Conservation (phyloP, 73 alveolate species). For the Paramecium primaurelia region DNA sequence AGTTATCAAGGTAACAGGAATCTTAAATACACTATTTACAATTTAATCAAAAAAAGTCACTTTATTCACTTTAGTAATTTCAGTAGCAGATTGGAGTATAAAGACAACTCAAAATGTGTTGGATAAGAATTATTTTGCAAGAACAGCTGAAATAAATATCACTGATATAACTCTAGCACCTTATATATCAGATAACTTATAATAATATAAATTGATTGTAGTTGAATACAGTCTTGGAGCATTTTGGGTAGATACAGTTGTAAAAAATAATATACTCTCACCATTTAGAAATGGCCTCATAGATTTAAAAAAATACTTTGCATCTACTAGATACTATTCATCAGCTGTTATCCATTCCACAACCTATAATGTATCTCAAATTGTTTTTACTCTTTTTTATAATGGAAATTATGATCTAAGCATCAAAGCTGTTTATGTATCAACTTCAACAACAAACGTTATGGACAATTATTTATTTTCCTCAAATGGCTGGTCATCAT, state of each 20-base stretch:
- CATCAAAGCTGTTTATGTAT: too few relatives aligned
- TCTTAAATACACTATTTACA: not conserved
- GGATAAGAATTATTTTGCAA: not conserved
- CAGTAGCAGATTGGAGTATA: not conserved
- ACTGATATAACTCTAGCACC: not conserved
- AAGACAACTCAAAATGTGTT: not conserved
- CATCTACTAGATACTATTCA: too few relatives aligned
- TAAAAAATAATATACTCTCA: not conserved
- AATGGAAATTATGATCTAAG: too few relatives aligned
- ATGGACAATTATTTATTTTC: too few relatives aligned
- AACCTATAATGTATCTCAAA: too few relatives aligned
- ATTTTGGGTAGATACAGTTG: not conserved
- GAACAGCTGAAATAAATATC: not conserved
- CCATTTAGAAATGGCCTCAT: not conserved
- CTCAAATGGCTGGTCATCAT: not conserved
- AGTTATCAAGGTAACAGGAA: not conserved
- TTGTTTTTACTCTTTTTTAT: too few relatives aligned
- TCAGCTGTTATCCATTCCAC: too few relatives aligned
- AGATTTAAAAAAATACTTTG: not conserved
- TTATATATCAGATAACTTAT: not conserved
- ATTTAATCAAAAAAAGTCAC: not conserved
- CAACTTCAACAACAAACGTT: too few relatives aligned
- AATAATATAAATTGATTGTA: not conserved
- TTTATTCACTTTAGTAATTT: not conserved
- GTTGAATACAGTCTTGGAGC: not conserved